A percentile compares a stretch with the other conserved stretches of the same genome.
phyloP scores from a whole-genome alignment of 129 eudicot species.

The Centaurea solstitialis region DNA sequence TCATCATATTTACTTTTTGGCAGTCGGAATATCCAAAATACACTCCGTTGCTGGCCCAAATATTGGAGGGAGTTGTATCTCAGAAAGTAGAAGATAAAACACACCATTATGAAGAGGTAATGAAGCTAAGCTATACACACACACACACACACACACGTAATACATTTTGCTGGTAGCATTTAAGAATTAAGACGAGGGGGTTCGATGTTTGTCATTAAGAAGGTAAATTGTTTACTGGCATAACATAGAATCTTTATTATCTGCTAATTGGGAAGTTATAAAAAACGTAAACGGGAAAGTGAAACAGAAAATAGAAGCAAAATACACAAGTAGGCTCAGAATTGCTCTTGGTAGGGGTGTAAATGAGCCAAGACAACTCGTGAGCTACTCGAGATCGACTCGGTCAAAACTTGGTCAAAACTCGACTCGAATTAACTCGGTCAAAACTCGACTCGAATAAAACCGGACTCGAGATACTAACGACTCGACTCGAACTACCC shows the following conservation, averaged over 20 bases:
- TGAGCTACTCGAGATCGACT: no score
- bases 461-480: no score
- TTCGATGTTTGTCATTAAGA: neutral
- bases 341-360: no score
- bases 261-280: neutral
- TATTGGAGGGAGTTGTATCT: constrained; percentile 74
- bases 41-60: constrained; percentile 89
- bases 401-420: no score
- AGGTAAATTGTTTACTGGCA: neutral
- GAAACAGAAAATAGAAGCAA: neutral
- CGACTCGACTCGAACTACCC: no score
- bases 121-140: neutral
- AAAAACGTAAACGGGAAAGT: neutral
- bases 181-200: neutral
- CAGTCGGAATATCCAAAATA: constrained; percentile 90
- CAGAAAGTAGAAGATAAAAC: constrained; percentile 61
- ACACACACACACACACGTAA: no score
- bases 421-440: no score
- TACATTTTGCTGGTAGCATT: neutral
- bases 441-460: no score
- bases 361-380: no score
- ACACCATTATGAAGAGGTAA: constrained; percentile 84
- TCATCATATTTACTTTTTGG: constrained; percentile 22
- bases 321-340: neutral
- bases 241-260: neutral